These are phyloP conservation scores for Pseudocercospora vitis DNA, from an alignment of 2,329 filamentous ascomycete genomes.

Conservation along the genomic window DNA sequence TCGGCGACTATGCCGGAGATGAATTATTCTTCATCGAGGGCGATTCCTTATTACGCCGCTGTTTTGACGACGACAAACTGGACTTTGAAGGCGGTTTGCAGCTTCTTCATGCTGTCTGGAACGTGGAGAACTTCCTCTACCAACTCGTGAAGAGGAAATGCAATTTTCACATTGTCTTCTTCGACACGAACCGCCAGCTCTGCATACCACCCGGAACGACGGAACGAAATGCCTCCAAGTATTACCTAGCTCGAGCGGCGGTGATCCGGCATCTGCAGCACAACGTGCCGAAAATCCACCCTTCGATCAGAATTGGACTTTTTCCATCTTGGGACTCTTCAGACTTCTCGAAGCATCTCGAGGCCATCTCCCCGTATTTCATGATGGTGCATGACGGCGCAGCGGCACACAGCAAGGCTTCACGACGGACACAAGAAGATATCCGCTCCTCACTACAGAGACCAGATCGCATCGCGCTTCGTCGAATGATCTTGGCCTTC, in stretches of 20 bases:
- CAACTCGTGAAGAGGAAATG: constrained; percentile 64
- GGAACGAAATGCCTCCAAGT: constrained; percentile 49
- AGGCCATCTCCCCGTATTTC: constrained; percentile 60
- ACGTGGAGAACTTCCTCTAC: constrained; percentile 62
- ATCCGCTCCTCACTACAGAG: neutral
- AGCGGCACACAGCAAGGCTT: constrained; percentile 24
- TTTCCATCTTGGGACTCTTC: constrained; percentile 52
- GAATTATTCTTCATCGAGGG: constrained; percentile 73
- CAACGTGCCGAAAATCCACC: constrained; percentile 43
- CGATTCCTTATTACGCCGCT: constrained; percentile 67
- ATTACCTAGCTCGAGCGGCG: constrained; percentile 61
- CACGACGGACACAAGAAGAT: constrained; percentile 24
- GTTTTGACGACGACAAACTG: constrained; percentile 61
- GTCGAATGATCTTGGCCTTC: constrained; percentile 57
- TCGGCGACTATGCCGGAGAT: constrained; percentile 73
- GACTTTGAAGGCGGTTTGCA: constrained; percentile 70
- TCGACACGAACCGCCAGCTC: constrained; percentile 56
- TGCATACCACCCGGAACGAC: constrained; percentile 54
- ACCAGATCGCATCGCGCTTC: constrained; percentile 34
- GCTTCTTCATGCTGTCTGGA: constrained; percentile 68
- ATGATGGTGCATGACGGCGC: constrained; percentile 68
- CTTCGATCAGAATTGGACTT: constrained; percentile 47
- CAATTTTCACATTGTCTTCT: constrained; percentile 71
- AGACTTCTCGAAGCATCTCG: constrained; percentile 58
- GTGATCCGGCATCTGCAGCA: constrained; percentile 63